Conservation (phyloP, 1,139 yeast species). For the Kluyveromyces sp. region DNA sequence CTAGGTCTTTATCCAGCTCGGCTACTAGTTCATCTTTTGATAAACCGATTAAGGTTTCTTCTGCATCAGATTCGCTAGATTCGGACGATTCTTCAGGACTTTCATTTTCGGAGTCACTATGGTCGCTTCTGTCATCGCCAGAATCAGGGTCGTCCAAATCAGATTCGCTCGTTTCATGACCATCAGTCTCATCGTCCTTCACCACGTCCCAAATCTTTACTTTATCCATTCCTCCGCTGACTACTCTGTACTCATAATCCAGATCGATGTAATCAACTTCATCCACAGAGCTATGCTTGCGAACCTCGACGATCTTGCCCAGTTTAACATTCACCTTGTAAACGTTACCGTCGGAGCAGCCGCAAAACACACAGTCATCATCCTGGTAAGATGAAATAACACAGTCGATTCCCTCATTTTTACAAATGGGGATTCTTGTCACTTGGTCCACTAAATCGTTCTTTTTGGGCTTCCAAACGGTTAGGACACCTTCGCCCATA, state of each 20-base stretch:
- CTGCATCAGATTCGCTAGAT: slow-evolving; percentile 16
- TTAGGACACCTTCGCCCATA: slow-evolving; percentile 88
- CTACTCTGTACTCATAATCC: slow-evolving; percentile 70
- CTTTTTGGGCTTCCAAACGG: slow-evolving; percentile 76
- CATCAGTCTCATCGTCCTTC: slow-evolving; percentile 25
- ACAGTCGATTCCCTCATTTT: slow-evolving; percentile 72
- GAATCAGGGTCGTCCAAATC: slow-evolving; percentile 14
- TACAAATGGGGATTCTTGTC: slow-evolving; percentile 64
- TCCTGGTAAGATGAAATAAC: slow-evolving; percentile 69
- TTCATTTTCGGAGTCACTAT: slow-evolving; percentile 14
- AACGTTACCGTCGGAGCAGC: slow-evolving; percentile 75
- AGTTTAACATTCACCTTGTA: slow-evolving; percentile 58
- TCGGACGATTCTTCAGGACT: no score
- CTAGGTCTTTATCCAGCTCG: slow-evolving; percentile 26
- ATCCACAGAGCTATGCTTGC: slow-evolving; percentile 54
- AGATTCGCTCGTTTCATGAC: slow-evolving; percentile 13
- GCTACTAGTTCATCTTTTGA: slow-evolving; percentile 28
- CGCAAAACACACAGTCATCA: slow-evolving; percentile 71
- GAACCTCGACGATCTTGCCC: slow-evolving; percentile 59
- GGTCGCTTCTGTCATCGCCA: background rate
- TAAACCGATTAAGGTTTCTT: slow-evolving; percentile 19
- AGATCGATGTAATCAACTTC: slow-evolving; percentile 72
- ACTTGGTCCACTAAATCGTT: slow-evolving; percentile 71
- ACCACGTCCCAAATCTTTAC: slow-evolving; percentile 61
- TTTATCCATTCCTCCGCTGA: slow-evolving; percentile 77